Evolutionary conservation across 2,329 filamentous ascomycete species (phyloP), one percentile per base, ranked within the genome.

Genomic region (Triangularia setosa): DNA sequence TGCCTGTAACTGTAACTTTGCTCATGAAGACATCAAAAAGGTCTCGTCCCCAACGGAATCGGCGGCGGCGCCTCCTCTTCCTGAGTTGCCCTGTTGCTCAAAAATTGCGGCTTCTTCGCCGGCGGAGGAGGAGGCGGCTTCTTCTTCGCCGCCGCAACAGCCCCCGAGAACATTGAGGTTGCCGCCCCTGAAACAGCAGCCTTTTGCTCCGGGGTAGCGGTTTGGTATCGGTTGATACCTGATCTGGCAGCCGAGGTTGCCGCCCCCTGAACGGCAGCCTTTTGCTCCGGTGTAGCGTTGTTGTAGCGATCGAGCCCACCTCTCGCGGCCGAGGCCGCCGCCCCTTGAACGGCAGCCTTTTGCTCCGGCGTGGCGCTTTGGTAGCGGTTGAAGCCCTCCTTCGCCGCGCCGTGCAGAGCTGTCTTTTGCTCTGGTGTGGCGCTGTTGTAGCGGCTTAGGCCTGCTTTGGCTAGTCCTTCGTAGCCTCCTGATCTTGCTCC

Each of bases 111-210:
- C 76, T 84, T 86, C 75, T 83, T 85, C 2, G 80, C n/a, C 2
- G 80, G 77, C 18, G 80, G 81, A 8, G 81, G 82, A n/a, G 75
- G 80, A 9, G 82, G 79, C 9, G 81, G 79, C 72, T 84, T 85
- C 76, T 86, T 86, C 75, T 84, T 85, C 2, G 71, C 77, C 12
- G 74, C 70, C 1, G 75, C 66, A 0, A 67, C 67, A 4, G 40
- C 40, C 3, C n/a, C n/a, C 40, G 40, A 48, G 7, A 48, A 21
- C 40, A 48, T 21, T 5, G 40, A 48, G n/a, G 9, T 48, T 40
- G 33, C 33, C 16, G 33, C 33, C 16, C 33, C 33, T 14, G 33
- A 40, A n/a, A 40, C 33, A n/a, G 11, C 33, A 58, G 30, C 16
- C 3, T 28, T 44, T 27, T 40, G 27, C 18, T 24, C 7, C 27